These are phyloP conservation scores for Xylaria sp. DNA, from an alignment of 2,329 filamentous ascomycete species.

Conservation along the genomic window DNA sequence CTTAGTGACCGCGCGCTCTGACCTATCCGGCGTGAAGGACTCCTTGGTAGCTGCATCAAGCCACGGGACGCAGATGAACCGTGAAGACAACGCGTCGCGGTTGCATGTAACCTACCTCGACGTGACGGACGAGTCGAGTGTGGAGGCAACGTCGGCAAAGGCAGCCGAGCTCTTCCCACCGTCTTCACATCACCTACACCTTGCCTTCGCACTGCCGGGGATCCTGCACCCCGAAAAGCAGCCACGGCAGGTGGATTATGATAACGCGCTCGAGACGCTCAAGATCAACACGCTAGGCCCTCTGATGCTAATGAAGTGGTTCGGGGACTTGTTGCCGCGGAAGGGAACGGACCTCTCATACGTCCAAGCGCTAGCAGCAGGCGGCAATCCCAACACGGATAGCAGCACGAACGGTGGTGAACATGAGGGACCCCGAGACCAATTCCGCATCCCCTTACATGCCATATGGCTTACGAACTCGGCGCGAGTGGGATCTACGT, in stretches of 20 bases:
- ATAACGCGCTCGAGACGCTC: constrained; percentile 69
- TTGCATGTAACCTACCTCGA: constrained; percentile 51
- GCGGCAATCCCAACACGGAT: not conserved
- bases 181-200: constrained; percentile 63
- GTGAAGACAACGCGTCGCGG: constrained; percentile 39
- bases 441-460: constrained; percentile 49
- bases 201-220: constrained; percentile 73
- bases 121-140: constrained; percentile 65
- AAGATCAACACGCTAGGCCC: constrained; percentile 76
- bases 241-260: constrained; percentile 66
- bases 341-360: constrained; percentile 50
- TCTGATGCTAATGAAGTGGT: constrained; percentile 78
- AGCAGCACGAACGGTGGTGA: no score
- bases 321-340: constrained; percentile 69
- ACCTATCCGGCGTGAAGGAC: constrained; percentile 45
- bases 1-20: constrained; percentile 50
- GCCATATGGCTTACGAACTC: constrained; percentile 77
- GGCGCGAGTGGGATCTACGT: constrained; percentile 75
- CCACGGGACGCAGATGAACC: constrained; percentile 31
- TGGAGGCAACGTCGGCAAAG: constrained; percentile 59
- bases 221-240: constrained; percentile 76
- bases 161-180: constrained; percentile 60
- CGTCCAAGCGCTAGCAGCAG: not conserved
- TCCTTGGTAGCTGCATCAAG: constrained; percentile 37
- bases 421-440: no score